Conservation (phyloP, 2,329 filamentous ascomycete species). For the Colletotrichum limetticola region DNA sequence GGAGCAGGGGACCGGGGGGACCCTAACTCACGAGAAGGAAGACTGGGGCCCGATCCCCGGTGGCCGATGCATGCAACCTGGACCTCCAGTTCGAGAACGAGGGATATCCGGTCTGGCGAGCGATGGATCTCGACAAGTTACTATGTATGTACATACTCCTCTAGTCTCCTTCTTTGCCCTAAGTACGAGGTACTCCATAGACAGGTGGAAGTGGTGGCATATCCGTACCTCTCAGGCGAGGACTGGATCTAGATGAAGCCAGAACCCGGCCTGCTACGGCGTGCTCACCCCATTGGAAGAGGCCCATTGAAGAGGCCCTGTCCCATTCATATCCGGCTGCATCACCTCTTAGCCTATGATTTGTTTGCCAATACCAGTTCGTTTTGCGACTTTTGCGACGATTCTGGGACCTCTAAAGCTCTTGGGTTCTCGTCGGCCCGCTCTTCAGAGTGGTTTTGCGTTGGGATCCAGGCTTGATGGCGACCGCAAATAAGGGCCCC, state of each 20-base stretch:
- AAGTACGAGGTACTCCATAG: not conserved
- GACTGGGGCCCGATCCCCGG: not conserved
- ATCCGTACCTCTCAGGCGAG: not conserved
- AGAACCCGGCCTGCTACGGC: not conserved
- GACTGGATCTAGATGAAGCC: not conserved
- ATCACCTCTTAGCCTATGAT: conserved; percentile 4
- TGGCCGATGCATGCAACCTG: conserved; percentile 6
- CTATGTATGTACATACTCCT: not conserved
- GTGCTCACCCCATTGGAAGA: not conserved
- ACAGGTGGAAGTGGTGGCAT: not conserved
- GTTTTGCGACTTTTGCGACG: not conserved
- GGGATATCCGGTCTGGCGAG: not conserved
- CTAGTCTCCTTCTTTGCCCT: not conserved
- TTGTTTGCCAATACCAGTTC: not conserved
- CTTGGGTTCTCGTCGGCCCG: not conserved
- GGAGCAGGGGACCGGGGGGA: not conserved
- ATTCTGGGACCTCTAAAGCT: not conserved
- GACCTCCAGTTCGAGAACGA: conserved; percentile 10
- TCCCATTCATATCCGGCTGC: conserved; percentile 11
- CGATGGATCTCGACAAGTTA: not conserved
- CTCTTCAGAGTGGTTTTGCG: not conserved
- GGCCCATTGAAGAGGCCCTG: not conserved
- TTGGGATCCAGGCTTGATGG: not conserved
- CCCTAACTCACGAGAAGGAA: not conserved
- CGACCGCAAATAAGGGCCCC: not conserved